Percentiles rank a stretch among this genome's conserved stretches.
These are phyloP conservation scores for Zymoseptoria pseudotritici DNA, from an alignment of 2,329 filamentous ascomycete genomes.

Conservation along the genomic window DNA sequence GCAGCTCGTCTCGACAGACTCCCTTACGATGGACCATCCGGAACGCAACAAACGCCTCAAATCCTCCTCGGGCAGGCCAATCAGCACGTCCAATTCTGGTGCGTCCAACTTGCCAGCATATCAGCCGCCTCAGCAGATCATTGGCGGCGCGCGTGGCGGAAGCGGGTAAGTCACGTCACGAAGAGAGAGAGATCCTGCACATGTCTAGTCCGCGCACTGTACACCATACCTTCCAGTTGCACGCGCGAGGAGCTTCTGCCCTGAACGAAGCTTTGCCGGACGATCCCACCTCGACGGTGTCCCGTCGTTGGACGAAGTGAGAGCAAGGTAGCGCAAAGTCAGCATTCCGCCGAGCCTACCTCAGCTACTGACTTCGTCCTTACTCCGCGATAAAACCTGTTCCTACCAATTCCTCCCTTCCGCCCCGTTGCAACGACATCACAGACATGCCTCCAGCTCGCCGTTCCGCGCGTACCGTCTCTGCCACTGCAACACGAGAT, in stretches of 20 bases:
- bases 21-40: constrained; percentile 10
- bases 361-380: background rate
- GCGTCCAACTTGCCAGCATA: constrained; percentile 23
- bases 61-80: constrained; percentile 19
- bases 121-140: constrained; percentile 18
- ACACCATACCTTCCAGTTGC: background rate
- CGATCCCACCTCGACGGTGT: background rate
- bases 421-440: background rate
- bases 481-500: constrained; percentile 13
- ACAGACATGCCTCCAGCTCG: constrained; percentile 27
- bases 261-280: background rate
- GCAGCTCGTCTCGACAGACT: background rate
- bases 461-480: constrained; percentile 24
- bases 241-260: background rate
- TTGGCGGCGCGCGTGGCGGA: constrained; percentile 2
- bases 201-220: background rate
- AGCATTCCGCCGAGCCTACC: background rate
- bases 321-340: background rate
- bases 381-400: background rate
- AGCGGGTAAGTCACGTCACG: constrained; percentile 13
- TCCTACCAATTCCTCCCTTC: background rate
- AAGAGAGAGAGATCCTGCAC: background rate
- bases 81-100: constrained; percentile 14
- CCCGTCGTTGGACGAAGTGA: background rate
- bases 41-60: constrained; percentile 26